Evolutionary conservation across 495 filamentous ascomycete species (phyloP).

Genomic region (Trichodelitschia bisporula): DNA sequence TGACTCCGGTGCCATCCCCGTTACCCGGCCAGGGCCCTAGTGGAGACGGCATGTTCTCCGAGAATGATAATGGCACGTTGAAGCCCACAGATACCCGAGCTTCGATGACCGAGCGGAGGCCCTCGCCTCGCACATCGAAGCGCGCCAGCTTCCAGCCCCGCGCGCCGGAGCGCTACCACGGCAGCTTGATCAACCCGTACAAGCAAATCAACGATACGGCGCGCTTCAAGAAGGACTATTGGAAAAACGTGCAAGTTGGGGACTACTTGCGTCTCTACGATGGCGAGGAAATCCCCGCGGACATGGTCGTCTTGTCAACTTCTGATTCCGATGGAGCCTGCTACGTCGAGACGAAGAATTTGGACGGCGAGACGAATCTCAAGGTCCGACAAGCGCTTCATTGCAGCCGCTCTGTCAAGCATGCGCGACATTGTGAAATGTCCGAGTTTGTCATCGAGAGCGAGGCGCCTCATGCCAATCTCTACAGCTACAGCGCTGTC

Average conservation of each 20-base stretch:
- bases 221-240: constrained; percentile 72
- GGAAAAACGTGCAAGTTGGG: constrained; percentile 90
- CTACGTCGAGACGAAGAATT: constrained; percentile 93
- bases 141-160: constrained; percentile 4
- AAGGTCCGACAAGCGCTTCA: constrained; percentile 86
- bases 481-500: constrained; percentile 80
- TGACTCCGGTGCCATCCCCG: constrained; percentile 85
- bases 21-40: constrained; percentile 24
- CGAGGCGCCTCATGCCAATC: constrained; percentile 74
- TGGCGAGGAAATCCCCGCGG: constrained; percentile 84
- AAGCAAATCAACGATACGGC: constrained; percentile 35
- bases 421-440: constrained; percentile 77
- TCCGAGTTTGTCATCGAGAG: constrained; percentile 75
- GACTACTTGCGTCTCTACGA: constrained; percentile 96
- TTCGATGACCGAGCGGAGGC: not conserved
- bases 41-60: constrained; percentile 8
- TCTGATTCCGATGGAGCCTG: constrained; percentile 88
- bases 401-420: constrained; percentile 59
- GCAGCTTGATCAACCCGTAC: constrained; percentile 37
- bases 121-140: constrained; percentile 10
- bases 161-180: constrained; percentile 20
- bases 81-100: constrained; percentile 15
- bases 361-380: constrained; percentile 95
- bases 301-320: constrained; percentile 86
- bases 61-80: constrained; percentile 3